Conservation (phyloP, 768 basidiomycete genomes). For the Collybia sp. region DNA sequence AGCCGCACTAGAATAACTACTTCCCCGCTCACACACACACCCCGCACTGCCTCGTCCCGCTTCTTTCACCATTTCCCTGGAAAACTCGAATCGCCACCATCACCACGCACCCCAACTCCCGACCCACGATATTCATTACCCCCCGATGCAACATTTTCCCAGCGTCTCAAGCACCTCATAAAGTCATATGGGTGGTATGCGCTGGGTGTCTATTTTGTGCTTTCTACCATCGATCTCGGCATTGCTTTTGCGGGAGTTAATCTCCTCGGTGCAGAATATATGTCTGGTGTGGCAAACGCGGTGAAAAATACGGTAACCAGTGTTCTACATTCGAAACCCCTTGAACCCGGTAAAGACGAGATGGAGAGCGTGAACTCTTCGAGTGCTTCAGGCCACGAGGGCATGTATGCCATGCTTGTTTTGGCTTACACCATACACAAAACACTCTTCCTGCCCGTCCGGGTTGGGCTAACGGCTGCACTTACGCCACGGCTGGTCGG, state of each 20-base stretch:
- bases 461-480: conserved; percentile 85
- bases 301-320: conserved; percentile 45
- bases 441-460: conserved; percentile 82
- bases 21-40: conserved; percentile 1
- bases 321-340: conserved; percentile 45
- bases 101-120: conserved; percentile 5
- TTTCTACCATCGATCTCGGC: conserved; percentile 77
- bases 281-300: conserved; percentile 58
- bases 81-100: conserved; percentile 6
- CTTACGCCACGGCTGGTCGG: conserved; percentile 82
- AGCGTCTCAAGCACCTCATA: conserved; percentile 76
- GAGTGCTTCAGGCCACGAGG: conserved; percentile 48
- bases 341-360: conserved; percentile 69
- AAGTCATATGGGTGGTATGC: conserved; percentile 97
- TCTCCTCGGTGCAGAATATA: conserved; percentile 86
- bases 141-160: conserved; percentile 53
- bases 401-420: conserved; percentile 87
- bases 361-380: conserved; percentile 32
- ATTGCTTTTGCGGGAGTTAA: conserved; percentile 83
- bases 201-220: conserved; percentile 78
- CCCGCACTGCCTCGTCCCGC: conserved; percentile 6
- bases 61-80: conserved; percentile 6
- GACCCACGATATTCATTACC: conserved; percentile 21
- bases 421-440: conserved; percentile 97
- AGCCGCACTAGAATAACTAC: conserved; percentile 27